Evolutionary conservation across 768 basidiomycete genomes (phyloP).

Genomic region (Rhizopogon vesiculosus): DNA sequence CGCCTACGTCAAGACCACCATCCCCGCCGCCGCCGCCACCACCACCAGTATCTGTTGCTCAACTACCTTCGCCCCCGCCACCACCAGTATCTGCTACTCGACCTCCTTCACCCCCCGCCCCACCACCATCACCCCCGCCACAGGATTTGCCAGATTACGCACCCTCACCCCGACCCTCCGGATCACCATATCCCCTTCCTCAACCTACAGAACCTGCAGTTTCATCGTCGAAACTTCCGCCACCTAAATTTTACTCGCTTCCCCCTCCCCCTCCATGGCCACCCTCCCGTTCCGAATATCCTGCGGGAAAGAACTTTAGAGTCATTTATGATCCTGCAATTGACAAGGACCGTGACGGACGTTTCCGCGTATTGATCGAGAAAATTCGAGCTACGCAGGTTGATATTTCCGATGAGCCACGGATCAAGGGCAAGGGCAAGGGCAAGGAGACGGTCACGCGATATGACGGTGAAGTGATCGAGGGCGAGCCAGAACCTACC

Average conservation of each 20-base stretch:
- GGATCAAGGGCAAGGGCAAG: constrained; percentile 60
- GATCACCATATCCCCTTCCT: constrained; percentile 14
- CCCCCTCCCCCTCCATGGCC: constrained; percentile 50
- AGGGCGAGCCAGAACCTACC: constrained; percentile 35
- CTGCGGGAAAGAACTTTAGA: constrained; percentile 48
- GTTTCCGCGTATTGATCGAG: constrained; percentile 36
- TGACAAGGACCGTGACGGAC: constrained; percentile 41
- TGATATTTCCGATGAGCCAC: constrained; percentile 27
- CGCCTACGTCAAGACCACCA: constrained; percentile 21
- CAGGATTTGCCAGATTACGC: constrained; percentile 20
- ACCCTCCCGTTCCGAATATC: constrained; percentile 46
- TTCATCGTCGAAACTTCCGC: constrained; percentile 20
- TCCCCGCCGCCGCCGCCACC: constrained; percentile 19
- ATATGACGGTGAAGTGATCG: constrained; percentile 51
- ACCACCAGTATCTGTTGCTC: constrained; percentile 18
- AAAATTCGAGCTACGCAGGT: constrained; percentile 32
- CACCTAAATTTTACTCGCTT: constrained; percentile 34
- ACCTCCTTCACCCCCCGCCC: constrained; percentile 17
- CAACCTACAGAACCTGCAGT: constrained; percentile 26
- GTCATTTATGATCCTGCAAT: constrained; percentile 58
- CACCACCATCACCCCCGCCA: constrained; percentile 17
- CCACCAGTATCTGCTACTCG: constrained; percentile 12
- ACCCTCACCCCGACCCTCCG: constrained; percentile 7
- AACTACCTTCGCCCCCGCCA: constrained; percentile 21
- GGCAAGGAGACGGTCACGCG: constrained; percentile 54